Evolutionary conservation across 202 grass and related monocot species (phyloP).

Genomic region (Bolboschoenoplectus hybrid): DNA sequence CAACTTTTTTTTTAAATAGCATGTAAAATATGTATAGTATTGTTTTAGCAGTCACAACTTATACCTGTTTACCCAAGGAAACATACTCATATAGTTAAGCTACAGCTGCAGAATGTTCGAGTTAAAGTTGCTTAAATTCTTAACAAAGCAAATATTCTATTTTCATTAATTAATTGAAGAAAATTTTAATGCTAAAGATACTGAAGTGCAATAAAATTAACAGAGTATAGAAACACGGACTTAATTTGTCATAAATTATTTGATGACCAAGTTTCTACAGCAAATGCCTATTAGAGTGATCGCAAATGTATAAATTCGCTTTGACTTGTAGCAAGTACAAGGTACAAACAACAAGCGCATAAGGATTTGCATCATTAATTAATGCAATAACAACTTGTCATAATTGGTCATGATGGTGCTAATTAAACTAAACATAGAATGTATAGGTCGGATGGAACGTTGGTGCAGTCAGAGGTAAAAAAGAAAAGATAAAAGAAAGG

Average conservation of each 20-base stretch:
- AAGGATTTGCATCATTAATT: neutral
- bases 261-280: neutral
- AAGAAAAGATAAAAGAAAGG: slow-evolving; percentile 57
- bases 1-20: neutral
- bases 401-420: slow-evolving; percentile 20
- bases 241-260: neutral
- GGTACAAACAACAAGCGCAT: no score
- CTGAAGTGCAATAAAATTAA: neutral
- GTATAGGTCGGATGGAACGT: slow-evolving; percentile 38
- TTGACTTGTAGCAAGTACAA: neutral
- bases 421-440: slow-evolving; percentile 7
- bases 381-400: neutral
- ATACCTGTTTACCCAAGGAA: neutral
- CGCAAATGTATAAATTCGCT: neutral
- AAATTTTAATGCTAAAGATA: slow-evolving; percentile 5
- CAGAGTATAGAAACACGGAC: neutral
- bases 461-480: slow-evolving; percentile 60
- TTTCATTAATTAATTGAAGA: slow-evolving; percentile 16
- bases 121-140: neutral
- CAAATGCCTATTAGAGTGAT: neutral
- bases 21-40: neutral
- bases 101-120: neutral
- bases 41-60: neutral
- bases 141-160: neutral
- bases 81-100: neutral